Evolutionary conservation across 2,329 filamentous ascomycete genomes (phyloP).

Genomic region (Penicillium sp.): DNA sequence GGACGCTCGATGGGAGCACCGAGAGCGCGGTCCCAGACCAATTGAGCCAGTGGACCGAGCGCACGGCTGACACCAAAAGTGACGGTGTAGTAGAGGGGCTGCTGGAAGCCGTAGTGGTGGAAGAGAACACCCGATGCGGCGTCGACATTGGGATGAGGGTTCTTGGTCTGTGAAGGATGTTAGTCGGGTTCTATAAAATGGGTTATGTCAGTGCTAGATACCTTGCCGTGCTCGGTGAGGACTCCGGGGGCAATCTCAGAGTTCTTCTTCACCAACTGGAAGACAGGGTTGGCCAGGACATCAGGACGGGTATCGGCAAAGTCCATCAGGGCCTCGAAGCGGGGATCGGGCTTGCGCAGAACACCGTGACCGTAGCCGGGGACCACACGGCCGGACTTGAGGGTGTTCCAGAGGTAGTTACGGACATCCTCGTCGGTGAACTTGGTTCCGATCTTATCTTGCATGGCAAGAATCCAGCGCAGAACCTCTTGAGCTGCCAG

Average conservation of each 20-base stretch:
- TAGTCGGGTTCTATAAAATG: background rate
- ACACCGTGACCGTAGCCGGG: conserved; percentile 95
- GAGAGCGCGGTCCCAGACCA: conserved; percentile 92
- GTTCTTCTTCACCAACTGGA: conserved; percentile 90
- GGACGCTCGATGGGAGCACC: conserved; percentile 94
- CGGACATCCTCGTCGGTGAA: conserved; percentile 78
- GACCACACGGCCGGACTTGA: conserved; percentile 89
- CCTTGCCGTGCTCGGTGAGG: conserved; percentile 87
- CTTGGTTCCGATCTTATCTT: conserved; percentile 70
- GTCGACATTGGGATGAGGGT: conserved; percentile 96
- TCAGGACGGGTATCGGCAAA: conserved; percentile 80
- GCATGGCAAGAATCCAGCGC: conserved; percentile 95
- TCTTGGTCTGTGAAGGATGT: conserved; percentile 62
- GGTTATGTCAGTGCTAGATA: conserved; percentile 25
- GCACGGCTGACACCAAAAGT: conserved; percentile 62
- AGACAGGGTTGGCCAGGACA: conserved; percentile 81
- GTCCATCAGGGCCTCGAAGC: conserved; percentile 94
- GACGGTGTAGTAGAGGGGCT: conserved; percentile 87
- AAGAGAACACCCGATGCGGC: conserved; percentile 89
- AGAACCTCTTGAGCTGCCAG: conserved; percentile 95
- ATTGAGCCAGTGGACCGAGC: conserved; percentile 82
- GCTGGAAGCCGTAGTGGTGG: conserved; percentile 96
- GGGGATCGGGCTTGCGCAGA: conserved; percentile 90
- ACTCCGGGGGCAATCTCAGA: conserved; percentile 85
- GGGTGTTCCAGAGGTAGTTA: conserved; percentile 84